Evolutionary conservation across 768 basidiomycete species (phyloP), one percentile per base, ranked within the genome.

Genomic region (Lactarius indigo): DNA sequence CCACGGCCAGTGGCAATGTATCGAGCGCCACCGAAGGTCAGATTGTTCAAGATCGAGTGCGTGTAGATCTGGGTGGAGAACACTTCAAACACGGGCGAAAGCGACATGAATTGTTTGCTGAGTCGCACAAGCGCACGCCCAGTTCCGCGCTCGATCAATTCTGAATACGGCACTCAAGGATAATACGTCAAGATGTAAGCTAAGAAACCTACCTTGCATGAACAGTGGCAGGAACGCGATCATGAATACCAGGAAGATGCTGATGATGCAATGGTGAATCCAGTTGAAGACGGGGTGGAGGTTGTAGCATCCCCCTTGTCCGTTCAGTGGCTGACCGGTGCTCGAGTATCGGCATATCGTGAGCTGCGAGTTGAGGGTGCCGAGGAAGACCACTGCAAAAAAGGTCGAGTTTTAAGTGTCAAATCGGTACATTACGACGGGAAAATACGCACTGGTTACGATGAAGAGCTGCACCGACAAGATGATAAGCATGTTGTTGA

Each of bases 1-100:
- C 97, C 97, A 84, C 97, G 92, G 57, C 97, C 97, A 28, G 96
- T 99, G 18, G 97, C 95, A 70, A 99, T 99, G 78, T 98, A 99
- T 60, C 97, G 87, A 55, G 97, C 97, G 58, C 97, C 97, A 78
- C 97, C 97, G 67, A 97, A 98, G 6, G 93, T 96, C 79, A 99
- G 80, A 78, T 99, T 96, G 78, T 89, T 96, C 69, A 97, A 81
- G 77, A 99, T 98, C 31, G 97, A 98, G 75, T 98, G 94, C 56
- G 95, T 95, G 76, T 94, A 96, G 73, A 99, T 98, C 77, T 98
- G 96, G 1, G 97, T 99, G 17, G 93, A 90, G 80, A 98, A 99
- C 68, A 99, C 91, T 76, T 99, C 97, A 76, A 99, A 99, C 57
- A 96, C 85, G 2, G 95, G 94, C 1, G 97, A 98, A 18, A 96